Conservation (phyloP, 192 early-diverging fungal genomes). For the Backusella tuberculispora region DNA sequence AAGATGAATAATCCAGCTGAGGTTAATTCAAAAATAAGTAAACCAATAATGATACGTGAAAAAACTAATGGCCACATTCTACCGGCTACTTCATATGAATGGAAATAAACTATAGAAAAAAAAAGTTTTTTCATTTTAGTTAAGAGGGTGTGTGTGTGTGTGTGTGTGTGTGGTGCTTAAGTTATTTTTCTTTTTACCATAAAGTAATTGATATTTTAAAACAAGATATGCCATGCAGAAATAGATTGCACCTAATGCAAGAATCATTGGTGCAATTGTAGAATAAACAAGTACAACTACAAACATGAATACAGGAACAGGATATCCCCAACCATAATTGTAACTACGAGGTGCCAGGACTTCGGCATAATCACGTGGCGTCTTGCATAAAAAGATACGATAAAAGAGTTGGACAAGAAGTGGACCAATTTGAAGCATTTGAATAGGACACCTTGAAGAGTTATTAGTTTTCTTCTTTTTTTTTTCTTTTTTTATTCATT, state of each 20-base stretch:
- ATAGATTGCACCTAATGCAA: conserved; percentile 71
- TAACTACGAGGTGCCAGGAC: conserved; percentile 70
- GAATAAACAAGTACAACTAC: conserved; percentile 79
- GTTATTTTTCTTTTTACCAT: no score
- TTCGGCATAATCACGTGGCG: conserved; percentile 81
- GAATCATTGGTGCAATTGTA: conserved; percentile 72
- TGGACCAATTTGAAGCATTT: conserved; percentile 69
- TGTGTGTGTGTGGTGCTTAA: no score
- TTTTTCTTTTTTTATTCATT: neutral
- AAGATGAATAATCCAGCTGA: conserved; percentile 68
- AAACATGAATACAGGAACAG: conserved; percentile 73
- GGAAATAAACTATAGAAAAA: conserved; percentile 61
- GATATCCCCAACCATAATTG: conserved; percentile 72
- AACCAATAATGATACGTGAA: conserved; percentile 64
- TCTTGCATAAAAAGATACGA: conserved; percentile 66
- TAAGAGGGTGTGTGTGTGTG: no score
- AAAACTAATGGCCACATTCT: conserved; percentile 75
- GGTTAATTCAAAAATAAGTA: conserved; percentile 69
- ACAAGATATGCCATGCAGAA: conserved; percentile 68
- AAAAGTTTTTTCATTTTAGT: neutral
- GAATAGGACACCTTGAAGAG: conserved; percentile 58
- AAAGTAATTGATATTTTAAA: conserved; percentile 77
- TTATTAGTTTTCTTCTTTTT: neutral
- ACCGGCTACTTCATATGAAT: conserved; percentile 74
- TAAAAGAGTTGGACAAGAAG: conserved; percentile 59